Percentiles rank a stretch among this genome's conserved stretches.
Conservation (phyloP, 805 yeast species). For the Wickerhamiella hasegawae region DNA sequence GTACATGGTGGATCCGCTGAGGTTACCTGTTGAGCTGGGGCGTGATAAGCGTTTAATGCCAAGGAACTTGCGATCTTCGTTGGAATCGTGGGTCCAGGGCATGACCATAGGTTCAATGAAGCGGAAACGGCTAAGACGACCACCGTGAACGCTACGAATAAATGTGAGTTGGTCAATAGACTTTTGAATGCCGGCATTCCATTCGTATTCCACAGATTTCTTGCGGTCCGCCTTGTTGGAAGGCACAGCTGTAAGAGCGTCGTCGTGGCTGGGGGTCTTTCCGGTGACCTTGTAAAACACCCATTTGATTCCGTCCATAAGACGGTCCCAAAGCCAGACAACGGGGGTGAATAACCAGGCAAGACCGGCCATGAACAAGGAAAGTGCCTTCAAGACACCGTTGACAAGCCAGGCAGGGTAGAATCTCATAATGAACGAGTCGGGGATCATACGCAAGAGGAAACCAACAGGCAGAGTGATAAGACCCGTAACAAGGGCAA, state of each 20-base stretch:
- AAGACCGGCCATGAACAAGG: slow-evolving; percentile 13
- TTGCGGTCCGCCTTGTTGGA: not conserved
- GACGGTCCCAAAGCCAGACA: slow-evolving; percentile 7
- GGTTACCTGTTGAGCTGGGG: not conserved
- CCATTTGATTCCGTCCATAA: slow-evolving; percentile 5
- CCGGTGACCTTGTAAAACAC: slow-evolving; percentile 6
- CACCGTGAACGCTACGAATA: slow-evolving; percentile 24
- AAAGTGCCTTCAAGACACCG: slow-evolving; percentile 14
- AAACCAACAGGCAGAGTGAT: slow-evolving; percentile 68
- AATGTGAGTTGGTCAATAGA: slow-evolving; percentile 24
- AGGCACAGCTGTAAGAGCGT: slow-evolving; percentile 1
- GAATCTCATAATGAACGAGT: slow-evolving; percentile 44
- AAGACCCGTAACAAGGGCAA: slow-evolving; percentile 69
- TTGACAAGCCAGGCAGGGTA: slow-evolving; percentile 49
- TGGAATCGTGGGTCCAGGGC: not conserved
- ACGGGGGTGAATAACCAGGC: slow-evolving; percentile 14
- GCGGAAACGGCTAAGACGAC: slow-evolving; percentile 22
- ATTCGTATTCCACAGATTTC: slow-evolving; percentile 15
- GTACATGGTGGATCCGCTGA: not conserved
- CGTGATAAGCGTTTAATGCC: not conserved
- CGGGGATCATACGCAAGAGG: slow-evolving; percentile 68
- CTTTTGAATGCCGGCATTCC: slow-evolving; percentile 27
- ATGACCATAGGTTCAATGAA: slow-evolving; percentile 12
- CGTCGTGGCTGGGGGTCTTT: slow-evolving; percentile 13
- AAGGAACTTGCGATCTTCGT: not conserved